A percentile compares a stretch with the other conserved stretches of the same genome.
These are phyloP conservation scores for Zymoseptoria pseudotritici DNA, from an alignment of 2,329 filamentous ascomycete species.

Conservation along the genomic window DNA sequence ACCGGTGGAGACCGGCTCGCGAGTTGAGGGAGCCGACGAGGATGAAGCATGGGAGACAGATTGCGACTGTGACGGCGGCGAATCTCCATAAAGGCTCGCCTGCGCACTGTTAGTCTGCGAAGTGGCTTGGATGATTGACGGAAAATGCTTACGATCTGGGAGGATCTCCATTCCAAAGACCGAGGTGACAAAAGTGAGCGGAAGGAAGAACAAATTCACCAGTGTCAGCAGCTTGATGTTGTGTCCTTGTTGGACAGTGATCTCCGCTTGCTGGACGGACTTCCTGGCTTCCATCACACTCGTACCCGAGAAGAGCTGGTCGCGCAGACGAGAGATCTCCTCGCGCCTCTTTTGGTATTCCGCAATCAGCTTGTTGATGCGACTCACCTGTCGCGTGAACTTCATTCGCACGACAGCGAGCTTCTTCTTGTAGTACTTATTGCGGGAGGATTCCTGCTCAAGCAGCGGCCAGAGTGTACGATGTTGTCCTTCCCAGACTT, in stretches of 20 bases:
- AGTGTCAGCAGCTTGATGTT: conserved; percentile 55
- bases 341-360: conserved; percentile 49
- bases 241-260: conserved; percentile 51
- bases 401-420: conserved; percentile 42
- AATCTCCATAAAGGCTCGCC: conserved; percentile 28
- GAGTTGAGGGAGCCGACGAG: conserved; percentile 41
- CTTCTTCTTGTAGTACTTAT: conserved; percentile 43
- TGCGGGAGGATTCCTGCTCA: conserved; percentile 39
- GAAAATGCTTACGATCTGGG: conserved; percentile 24
- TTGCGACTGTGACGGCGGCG: conserved; percentile 34
- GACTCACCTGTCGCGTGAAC: conserved; percentile 46
- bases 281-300: conserved; percentile 54
- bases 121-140: background rate
- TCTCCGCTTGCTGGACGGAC: conserved; percentile 49
- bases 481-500: conserved; percentile 52
- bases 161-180: conserved; percentile 48
- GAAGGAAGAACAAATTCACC: conserved; percentile 55
- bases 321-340: conserved; percentile 51
- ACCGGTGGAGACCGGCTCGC: conserved; percentile 33
- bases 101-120: background rate
- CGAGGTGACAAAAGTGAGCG: conserved; percentile 54
- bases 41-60: conserved; percentile 41
- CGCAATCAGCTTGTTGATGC: conserved; percentile 41
- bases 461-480: conserved; percentile 50
- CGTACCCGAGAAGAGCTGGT: conserved; percentile 58